Conservation (phyloP, 1,284 basidiomycete species). For the Violaceomyces palustris region DNA sequence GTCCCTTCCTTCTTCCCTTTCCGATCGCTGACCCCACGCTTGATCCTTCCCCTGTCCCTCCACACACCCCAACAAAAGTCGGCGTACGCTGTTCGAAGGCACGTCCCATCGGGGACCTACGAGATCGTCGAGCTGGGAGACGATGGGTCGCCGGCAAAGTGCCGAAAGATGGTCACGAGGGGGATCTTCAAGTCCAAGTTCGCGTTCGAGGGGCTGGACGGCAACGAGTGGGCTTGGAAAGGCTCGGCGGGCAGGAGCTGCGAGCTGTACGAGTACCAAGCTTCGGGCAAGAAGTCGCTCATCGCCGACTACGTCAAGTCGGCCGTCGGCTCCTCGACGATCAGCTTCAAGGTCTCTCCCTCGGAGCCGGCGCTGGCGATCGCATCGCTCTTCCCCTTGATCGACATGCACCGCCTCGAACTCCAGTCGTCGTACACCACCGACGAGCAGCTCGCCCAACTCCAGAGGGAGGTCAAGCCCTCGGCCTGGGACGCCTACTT, state of each 20-base stretch:
- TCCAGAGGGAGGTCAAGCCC: slow-evolving; percentile 53
- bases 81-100: slow-evolving; percentile 20
- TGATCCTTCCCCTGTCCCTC: too few species aligned
- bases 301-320: background rate
- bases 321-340: background rate
- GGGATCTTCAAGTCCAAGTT: slow-evolving; percentile 20
- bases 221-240: background rate
- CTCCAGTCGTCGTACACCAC: slow-evolving; percentile 60
- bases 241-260: background rate
- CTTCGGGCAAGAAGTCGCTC: background rate
- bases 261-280: background rate
- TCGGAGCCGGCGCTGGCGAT: background rate
- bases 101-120: slow-evolving; percentile 25
- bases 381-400: slow-evolving; percentile 15
- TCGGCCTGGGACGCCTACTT: slow-evolving; percentile 29
- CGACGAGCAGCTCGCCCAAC: slow-evolving; percentile 67
- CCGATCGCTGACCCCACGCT: too few species aligned
- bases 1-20: too few species aligned
- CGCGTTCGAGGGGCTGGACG: background rate
- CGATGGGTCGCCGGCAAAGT: slow-evolving; percentile 11
- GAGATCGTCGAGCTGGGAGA: slow-evolving; percentile 17
- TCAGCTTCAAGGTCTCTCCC: background rate
- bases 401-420: slow-evolving; percentile 22
- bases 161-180: slow-evolving; percentile 24
- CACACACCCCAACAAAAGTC: too few species aligned